Evolutionary conservation across 345 rosid genomes (phyloP).

Genomic region (Hibiscus tridactylites): DNA sequence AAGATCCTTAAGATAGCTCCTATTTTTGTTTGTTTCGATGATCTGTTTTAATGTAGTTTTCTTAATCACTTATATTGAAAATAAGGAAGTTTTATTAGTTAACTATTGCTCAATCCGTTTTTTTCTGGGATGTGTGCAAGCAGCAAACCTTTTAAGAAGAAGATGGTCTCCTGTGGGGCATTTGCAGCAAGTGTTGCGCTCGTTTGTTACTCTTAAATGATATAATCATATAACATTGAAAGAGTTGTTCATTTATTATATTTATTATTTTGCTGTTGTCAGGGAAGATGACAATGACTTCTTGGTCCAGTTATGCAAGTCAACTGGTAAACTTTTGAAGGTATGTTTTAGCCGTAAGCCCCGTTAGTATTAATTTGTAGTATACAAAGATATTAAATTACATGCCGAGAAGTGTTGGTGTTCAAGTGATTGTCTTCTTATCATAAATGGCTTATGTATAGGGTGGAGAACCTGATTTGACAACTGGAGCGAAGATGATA

Average conservation of each 20-base stretch:
- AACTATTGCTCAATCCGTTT: background rate
- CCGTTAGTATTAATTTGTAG: background rate
- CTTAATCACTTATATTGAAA: background rate
- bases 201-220: background rate
- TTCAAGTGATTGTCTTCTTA: too few relatives aligned
- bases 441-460: slow-evolving; percentile 13
- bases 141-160: background rate
- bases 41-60: background rate
- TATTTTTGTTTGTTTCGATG: background rate
- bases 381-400: background rate
- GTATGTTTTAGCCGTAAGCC: slow-evolving; percentile 23
- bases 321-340: slow-evolving; percentile 76
- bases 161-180: background rate
- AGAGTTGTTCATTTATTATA: background rate
- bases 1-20: background rate
- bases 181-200: background rate
- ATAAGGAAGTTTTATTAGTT: background rate
- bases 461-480: slow-evolving; percentile 92
- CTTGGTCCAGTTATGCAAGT: slow-evolving; percentile 71
- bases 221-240: background rate
- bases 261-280: slow-evolving; percentile 19
- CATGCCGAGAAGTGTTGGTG: background rate
- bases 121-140: background rate
- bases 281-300: slow-evolving; percentile 86
- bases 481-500: slow-evolving; percentile 83